A percentile compares a stretch with the other conserved stretches of the same genome.
Conservation (phyloP, 768 basidiomycete species). For the Heimioporus sp. region DNA sequence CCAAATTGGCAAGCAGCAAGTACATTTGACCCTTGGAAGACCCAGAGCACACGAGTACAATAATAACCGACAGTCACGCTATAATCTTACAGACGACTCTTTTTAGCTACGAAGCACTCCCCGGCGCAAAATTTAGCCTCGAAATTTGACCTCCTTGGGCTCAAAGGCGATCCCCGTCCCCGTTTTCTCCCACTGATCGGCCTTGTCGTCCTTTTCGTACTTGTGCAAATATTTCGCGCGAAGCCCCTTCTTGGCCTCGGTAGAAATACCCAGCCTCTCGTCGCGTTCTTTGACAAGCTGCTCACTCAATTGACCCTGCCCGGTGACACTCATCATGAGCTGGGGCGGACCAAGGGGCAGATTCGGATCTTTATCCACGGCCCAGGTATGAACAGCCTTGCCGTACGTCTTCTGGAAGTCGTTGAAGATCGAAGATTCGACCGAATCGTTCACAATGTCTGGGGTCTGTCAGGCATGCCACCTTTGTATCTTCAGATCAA, state of each 20-base stretch:
- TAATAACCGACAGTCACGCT: background rate
- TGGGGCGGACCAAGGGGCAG: constrained; percentile 45
- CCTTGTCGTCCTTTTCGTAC: constrained; percentile 36
- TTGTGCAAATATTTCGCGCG: constrained; percentile 37
- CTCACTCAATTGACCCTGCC: constrained; percentile 34
- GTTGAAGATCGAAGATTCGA: constrained; percentile 41
- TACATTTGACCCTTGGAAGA: background rate
- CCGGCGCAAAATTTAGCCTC: background rate
- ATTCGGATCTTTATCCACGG: constrained; percentile 37
- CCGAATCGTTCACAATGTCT: constrained; percentile 32
- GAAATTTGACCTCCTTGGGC: constrained; percentile 24
- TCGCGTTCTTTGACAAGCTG: constrained; percentile 33
- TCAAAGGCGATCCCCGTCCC: constrained; percentile 36
- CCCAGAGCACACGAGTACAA: constrained; percentile 1
- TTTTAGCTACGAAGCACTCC: background rate
- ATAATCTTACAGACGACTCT: background rate
- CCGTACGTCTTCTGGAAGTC: constrained; percentile 48
- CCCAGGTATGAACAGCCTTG: constrained; percentile 43
- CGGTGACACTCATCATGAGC: constrained; percentile 46
- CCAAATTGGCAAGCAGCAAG: constrained; percentile 4
- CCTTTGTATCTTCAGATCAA: background rate
- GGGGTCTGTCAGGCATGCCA: background rate
- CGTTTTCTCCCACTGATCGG: constrained; percentile 39
- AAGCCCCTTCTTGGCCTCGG: constrained; percentile 32
- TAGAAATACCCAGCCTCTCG: constrained; percentile 31